A percentile compares a stretch with the other conserved stretches of the same genome.
phyloP scores from a whole-genome alignment of 306 rosid species.

The Nissolia schottii region DNA sequence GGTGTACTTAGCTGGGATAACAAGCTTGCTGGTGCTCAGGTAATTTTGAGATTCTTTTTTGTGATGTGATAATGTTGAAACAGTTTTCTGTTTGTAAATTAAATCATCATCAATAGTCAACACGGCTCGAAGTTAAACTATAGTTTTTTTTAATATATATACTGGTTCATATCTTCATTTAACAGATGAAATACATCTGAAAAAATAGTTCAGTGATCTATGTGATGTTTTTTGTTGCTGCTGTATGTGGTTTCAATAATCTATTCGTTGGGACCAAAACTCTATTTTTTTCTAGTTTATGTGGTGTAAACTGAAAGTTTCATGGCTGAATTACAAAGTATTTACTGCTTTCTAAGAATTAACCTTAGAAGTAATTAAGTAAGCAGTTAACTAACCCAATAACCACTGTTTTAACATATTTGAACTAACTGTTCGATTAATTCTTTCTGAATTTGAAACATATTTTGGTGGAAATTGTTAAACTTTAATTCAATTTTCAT shows the following conservation, averaged over 20 bases:
- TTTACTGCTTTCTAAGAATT: not conserved
- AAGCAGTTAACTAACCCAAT: not conserved
- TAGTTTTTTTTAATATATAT: not conserved
- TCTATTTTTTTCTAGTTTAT: not conserved
- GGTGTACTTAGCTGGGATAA: conserved; percentile 98
- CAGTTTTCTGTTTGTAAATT: not conserved
- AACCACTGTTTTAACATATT: not conserved
- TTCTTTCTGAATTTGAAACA: not conserved
- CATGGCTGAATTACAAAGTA: not conserved
- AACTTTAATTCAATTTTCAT: not conserved
- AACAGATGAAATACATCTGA: not conserved
- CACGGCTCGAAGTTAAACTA: not conserved
- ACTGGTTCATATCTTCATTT: not conserved
- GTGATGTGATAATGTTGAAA: not conserved
- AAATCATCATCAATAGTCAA: not conserved
- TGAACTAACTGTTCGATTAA: not conserved
- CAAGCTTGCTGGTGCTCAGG: conserved; percentile 99
- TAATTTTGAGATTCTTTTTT: conserved; percentile 24
- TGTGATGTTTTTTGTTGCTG: not conserved
- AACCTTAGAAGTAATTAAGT: not conserved
- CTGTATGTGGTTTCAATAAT: not conserved
- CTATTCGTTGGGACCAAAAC: not conserved
- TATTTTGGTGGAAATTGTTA: not conserved
- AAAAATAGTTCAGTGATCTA: not conserved
- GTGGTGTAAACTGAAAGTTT: not conserved